Conservation (phyloP, 225 moss, liverwort and hornwort species). For the Marchantia polymorpha region DNA sequence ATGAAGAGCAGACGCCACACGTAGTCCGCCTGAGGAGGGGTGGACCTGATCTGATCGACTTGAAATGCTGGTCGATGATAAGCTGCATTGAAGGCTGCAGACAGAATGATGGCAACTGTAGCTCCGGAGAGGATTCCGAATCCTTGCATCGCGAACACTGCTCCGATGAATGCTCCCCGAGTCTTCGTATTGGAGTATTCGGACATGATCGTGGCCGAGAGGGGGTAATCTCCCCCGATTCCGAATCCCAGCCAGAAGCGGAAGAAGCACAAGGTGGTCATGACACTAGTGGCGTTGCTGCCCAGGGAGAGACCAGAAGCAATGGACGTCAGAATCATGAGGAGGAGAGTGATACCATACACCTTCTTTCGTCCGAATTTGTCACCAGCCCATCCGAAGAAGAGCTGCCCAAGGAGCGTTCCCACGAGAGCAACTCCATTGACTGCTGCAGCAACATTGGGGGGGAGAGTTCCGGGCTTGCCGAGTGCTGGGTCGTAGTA, state of each 20-base stretch:
- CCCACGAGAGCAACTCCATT: constrained; percentile 16
- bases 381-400: constrained; percentile 26
- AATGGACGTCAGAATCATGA: constrained; percentile 21
- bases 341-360: constrained; percentile 20
- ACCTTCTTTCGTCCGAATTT: constrained; percentile 26
- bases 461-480: constrained; percentile 16
- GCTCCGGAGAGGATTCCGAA: constrained; percentile 21
- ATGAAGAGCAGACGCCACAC: constrained; percentile 55
- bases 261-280: constrained; percentile 26
- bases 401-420: constrained; percentile 19
- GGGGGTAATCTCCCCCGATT: constrained; percentile 26
- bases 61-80: constrained; percentile 4
- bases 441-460: constrained; percentile 12
- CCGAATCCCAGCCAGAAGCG: constrained; percentile 32
- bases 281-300: not conserved
- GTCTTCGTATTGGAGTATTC: constrained; percentile 25
- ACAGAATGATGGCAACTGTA: constrained; percentile 13
- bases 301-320: constrained; percentile 22
- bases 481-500: constrained; percentile 1
- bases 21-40: constrained; percentile 25
- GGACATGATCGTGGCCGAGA: constrained; percentile 29
- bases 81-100: not conserved
- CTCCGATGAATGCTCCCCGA: constrained; percentile 24
- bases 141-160: constrained; percentile 30
- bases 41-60: constrained; percentile 8